Evolutionary conservation across 192 early-diverging fungal species (phyloP).

Genomic region (Kickxella alabastrina): DNA sequence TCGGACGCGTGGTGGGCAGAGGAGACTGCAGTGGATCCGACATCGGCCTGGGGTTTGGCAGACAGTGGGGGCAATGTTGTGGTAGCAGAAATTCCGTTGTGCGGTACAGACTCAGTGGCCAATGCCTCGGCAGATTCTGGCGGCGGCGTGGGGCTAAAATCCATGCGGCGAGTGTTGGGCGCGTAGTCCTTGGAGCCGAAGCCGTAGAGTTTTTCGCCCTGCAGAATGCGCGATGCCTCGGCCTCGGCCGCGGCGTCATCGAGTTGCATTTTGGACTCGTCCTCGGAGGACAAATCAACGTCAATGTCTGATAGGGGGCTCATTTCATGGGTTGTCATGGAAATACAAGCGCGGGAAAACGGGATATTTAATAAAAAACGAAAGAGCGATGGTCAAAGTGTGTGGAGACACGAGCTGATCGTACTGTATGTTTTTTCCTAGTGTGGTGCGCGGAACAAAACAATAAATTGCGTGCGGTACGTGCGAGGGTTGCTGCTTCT

Average conservation of each 20-base stretch:
- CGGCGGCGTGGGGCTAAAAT: conserved; percentile 50
- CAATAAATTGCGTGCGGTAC: no score
- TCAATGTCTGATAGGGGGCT: conserved; percentile 49
- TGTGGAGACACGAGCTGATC: no score
- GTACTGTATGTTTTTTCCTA: no score
- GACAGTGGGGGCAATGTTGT: no score
- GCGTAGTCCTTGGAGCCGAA: conserved; percentile 17
- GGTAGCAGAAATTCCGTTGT: no score
- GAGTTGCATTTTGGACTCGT: conserved; percentile 26
- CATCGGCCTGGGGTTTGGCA: no score
- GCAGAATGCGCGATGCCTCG: conserved; percentile 36
- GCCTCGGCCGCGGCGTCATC: conserved; percentile 46
- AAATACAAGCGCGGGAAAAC: background rate
- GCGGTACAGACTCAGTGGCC: no score
- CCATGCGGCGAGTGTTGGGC: conserved; percentile 39
- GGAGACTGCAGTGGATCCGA: background rate
- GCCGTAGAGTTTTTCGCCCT: conserved; percentile 25
- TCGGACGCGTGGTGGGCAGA: background rate
- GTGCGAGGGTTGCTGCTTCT: no score
- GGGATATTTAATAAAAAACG: background rate
- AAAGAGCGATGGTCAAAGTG: no score
- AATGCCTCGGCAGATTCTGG: no score
- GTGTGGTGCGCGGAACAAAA: no score
- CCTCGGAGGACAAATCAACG: conserved; percentile 48
- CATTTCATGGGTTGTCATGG: conserved; percentile 51